Base-by-base conservation (phyloP, 2,329 filamentous ascomycete genomes). In the Ascochyta viciae-villosae region DNA sequence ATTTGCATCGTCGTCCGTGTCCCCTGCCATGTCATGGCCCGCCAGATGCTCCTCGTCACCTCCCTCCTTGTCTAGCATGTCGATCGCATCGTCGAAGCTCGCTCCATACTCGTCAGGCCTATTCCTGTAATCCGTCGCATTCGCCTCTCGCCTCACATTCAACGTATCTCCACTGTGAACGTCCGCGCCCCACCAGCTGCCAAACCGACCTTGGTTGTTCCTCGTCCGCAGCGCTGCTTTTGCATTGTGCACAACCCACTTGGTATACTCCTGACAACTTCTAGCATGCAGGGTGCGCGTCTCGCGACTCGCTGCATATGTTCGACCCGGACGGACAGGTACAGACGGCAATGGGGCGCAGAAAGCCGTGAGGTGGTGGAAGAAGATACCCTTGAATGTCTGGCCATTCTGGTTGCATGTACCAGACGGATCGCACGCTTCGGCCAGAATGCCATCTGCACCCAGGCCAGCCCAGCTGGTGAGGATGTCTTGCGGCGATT, bases 361-460 rank as follows among this genome's bases (percentile, higher is more conserved):
- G 73, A 97, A 96, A 1, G 86, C 78, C 0, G 87, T 84, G 2
- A 97, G 80, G 71, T 97, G 94, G 70, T 96, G 91, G 77, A 96
- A 96, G 80, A 93, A 96, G 53, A 97, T 94, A 26, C 91, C 90
- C 74, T 97, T 98, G 84, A 97, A 97, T 0, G 91, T 92, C 67
- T 97, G 93, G 0, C 83, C 84, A 65, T 98, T 85, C 73, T 97
- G 92, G 16, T 86, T 92, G 74, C 93, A 97, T 38, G 79, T 82
- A 3, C 86, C 91, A 16, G 78, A 78, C 2, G 87, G 85, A 72
- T 98, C 94, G 71, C 94, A 97, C 33, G 83, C 77, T 43, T 98
- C 94, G 72, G 96, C 92, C 38, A 98, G 76, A 26, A 97, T 84
- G 2, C 94, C 94, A 16, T 84, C 84, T 4, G 89, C 85, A 24